phyloP scores from a whole-genome alignment of 306 rosid species.

The Trichosanthes cucumerina region DNA sequence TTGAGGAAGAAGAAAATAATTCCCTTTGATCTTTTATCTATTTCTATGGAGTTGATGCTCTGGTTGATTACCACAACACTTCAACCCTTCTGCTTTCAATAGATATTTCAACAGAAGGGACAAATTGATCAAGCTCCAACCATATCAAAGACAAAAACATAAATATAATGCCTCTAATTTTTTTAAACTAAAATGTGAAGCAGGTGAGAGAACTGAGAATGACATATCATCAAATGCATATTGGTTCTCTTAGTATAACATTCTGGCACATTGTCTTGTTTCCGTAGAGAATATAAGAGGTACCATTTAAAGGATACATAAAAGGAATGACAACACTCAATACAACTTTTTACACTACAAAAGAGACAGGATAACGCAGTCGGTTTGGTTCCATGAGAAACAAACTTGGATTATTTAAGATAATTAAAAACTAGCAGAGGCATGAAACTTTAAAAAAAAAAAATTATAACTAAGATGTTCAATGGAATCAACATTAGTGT shows the following conservation, averaged over 20 bases:
- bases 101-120: constrained; percentile 1
- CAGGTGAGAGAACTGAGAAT: background rate
- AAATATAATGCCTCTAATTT: background rate
- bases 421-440: too few species aligned
- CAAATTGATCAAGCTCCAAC: background rate
- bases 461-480: too few species aligned
- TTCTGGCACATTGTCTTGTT: background rate
- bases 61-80: background rate
- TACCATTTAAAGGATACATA: background rate
- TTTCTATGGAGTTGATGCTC: constrained; percentile 9
- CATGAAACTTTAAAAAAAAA: too few species aligned
- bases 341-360: background rate
- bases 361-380: background rate
- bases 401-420: background rate
- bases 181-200: background rate
- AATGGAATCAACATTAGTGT: too few species aligned
- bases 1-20: background rate
- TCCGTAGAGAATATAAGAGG: background rate
- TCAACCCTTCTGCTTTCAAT: background rate
- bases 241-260: background rate
- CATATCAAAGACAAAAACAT: background rate
- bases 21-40: background rate
- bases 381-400: background rate
- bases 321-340: background rate
- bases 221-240: background rate